Evolutionary conservation across 441 rosid species (phyloP), one percentile per base, ranked within the genome.

Genomic region (Erodium moschatum): DNA sequence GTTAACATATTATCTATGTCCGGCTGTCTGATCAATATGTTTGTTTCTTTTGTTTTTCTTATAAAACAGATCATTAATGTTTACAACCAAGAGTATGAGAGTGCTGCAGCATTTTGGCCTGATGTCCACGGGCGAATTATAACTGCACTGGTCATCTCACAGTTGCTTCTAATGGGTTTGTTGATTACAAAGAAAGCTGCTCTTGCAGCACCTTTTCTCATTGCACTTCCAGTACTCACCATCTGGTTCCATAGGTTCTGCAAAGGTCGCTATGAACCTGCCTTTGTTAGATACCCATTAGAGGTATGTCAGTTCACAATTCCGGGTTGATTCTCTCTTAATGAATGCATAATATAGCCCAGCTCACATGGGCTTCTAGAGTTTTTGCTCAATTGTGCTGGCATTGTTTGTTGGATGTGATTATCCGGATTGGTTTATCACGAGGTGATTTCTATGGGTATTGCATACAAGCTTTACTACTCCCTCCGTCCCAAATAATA

Each of bases 31-130:
- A 46, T 46, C 10, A 46, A 46, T 16, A 9, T 46, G 52, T 3
- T 46, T 13, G 52, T 12, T 11, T 46, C n/a, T 46, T 46, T 11
- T 46, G 5, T 12, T 46, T 46, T 46, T 46, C 73, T 68, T n/a
- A 65, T 18, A 65, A 46, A 76, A 77, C 83, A 95, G 99, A 86
- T 95, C 67, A 95, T 95, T 72, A 95, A 95, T 68, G 97, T 95
- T 70, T 90, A 91, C 79, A 84, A 85, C 73, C 96, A 95, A 64
- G 83, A 85, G 79, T 95, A 95, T 13, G 99, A 95, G 78, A 91
- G 99, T 46, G 97, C 68, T 0, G 97, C 95, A 31, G 88, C 88
- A 74, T 95, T 90, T 81, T 87, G 97, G 99, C 99, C 95, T 5
- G 97, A 85, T 65, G 93, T 95, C 67, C 97, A 95, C 64, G 88